Evolutionary conservation across 164 flowering plant species (phyloP).

Genomic region (Liriodendron chinense): DNA sequence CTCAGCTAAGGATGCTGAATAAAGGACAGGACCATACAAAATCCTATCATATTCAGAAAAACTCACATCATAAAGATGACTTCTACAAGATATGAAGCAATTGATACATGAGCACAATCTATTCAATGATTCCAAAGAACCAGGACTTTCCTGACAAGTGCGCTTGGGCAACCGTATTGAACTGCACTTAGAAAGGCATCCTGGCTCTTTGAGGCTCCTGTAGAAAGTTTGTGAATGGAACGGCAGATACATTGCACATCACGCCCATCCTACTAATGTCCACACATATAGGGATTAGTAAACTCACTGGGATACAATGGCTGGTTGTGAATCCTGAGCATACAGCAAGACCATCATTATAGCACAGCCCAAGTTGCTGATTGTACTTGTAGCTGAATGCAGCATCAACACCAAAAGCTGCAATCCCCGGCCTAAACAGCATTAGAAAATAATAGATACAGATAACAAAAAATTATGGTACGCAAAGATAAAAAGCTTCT

Average conservation of each 20-base stretch:
- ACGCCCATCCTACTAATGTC: neutral
- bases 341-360: slow-evolving; percentile 79
- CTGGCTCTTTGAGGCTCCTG: neutral
- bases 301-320: slow-evolving; percentile 80
- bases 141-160: too few species aligned
- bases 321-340: slow-evolving; percentile 80
- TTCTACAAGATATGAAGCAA: too few species aligned
- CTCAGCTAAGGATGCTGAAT: too few species aligned
- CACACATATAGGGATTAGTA: neutral
- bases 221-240: neutral
- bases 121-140: too few species aligned
- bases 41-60: too few species aligned
- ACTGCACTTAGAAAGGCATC: too few species aligned
- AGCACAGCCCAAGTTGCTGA: slow-evolving; percentile 73
- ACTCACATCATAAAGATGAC: too few species aligned
- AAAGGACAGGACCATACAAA: too few species aligned
- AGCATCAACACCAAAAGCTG: slow-evolving; percentile 98
- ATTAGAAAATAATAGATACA: neutral
- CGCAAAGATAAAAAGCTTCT: neutral
- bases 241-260: neutral
- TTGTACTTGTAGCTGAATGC: slow-evolving; percentile 95
- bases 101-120: too few species aligned
- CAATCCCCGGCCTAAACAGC: slow-evolving; percentile 5
- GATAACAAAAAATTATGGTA: neutral
- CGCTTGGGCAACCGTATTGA: too few species aligned